phyloP scores from a whole-genome alignment of 805 yeast species.

The Candida palmyrensis region DNA sequence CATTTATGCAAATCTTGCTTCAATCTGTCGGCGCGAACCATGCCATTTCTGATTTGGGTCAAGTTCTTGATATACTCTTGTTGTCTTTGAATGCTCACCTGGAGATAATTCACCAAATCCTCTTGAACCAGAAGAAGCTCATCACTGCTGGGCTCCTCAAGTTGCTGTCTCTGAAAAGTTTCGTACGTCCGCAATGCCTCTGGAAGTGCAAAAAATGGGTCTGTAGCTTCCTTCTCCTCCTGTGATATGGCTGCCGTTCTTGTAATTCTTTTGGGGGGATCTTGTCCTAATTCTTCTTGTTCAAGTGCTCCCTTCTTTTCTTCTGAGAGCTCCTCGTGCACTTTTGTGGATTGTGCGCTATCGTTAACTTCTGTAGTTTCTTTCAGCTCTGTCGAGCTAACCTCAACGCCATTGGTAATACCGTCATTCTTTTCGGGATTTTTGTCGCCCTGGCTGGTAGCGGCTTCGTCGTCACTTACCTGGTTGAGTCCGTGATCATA shows the following conservation, averaged over 20 bases:
- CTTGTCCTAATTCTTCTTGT: conserved; percentile 20
- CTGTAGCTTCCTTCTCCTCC: conserved; percentile 14
- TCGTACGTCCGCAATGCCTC: conserved; percentile 29
- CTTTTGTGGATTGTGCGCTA: neutral
- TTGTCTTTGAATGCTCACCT: conserved; percentile 42
- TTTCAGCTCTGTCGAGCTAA: conserved; percentile 9
- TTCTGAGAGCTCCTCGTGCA: neutral
- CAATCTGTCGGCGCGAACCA: conserved; percentile 73
- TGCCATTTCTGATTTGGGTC: conserved; percentile 64
- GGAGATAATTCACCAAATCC: conserved; percentile 37
- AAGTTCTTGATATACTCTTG: conserved; percentile 84
- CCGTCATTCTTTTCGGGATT: conserved; percentile 6
- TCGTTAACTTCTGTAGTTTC: conserved; percentile 1
- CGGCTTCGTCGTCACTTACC: conserved; percentile 16
- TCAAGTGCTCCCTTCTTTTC: too few relatives aligned
- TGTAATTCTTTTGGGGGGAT: conserved; percentile 17
- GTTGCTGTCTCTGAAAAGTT: conserved; percentile 16
- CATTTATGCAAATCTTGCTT: conserved; percentile 68
- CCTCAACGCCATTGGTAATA: conserved; percentile 7
- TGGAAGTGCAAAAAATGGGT: conserved; percentile 56
- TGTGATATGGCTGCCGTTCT: conserved; percentile 24
- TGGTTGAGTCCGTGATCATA: conserved; percentile 58
- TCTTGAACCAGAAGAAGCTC: conserved; percentile 57
- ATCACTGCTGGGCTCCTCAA: conserved; percentile 15
- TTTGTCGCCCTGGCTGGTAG: conserved; percentile 5